phyloP scores from a whole-genome alignment of 805 yeast species.

The Cyberlindnera veronae region DNA sequence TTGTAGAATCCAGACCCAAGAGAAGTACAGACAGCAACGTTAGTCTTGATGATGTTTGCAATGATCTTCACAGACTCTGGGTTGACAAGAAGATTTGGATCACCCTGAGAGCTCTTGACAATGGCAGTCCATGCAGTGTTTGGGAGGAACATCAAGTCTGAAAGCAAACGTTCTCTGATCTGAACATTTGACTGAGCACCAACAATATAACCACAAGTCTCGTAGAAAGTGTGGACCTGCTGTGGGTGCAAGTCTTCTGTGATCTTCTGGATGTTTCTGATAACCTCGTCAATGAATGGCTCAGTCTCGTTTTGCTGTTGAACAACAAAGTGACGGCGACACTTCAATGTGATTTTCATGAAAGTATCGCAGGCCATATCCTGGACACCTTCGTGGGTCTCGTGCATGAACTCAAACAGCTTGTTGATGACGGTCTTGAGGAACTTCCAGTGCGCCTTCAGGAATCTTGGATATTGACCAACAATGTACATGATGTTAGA shows the following conservation, averaged over 20 bases:
- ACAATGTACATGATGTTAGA: conserved; percentile 99
- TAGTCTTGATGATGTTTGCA: conserved; percentile 91
- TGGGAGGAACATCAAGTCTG: conserved; percentile 85
- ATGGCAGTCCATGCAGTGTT: conserved; percentile 93
- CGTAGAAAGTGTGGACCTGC: conserved; percentile 96
- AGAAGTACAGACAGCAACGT: conserved; percentile 92
- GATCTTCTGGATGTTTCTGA: conserved; percentile 73
- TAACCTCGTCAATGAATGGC: conserved; percentile 90
- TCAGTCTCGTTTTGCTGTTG: conserved; percentile 81
- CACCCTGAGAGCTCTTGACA: conserved; percentile 77
- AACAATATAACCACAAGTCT: conserved; percentile 92
- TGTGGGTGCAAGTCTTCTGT: conserved; percentile 94
- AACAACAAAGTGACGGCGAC: conserved; percentile 92
- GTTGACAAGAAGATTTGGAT: conserved; percentile 73
- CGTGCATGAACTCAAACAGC: conserved; percentile 98
- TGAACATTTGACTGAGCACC: conserved; percentile 76
- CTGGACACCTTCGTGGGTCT: conserved; percentile 99
- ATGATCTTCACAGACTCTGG: conserved; percentile 87
- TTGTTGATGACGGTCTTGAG: conserved; percentile 93
- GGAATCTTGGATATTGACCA: conserved; percentile 96
- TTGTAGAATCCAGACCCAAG: conserved; percentile 88
- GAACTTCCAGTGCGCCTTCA: conserved; percentile 98
- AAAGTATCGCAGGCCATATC: conserved; percentile 99
- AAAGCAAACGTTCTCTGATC: conserved; percentile 65
- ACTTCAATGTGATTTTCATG: conserved; percentile 90